Evolutionary conservation across 768 basidiomycete genomes (phyloP), one percentile per base, ranked within the genome.

Genomic region (Serendipita indica): DNA sequence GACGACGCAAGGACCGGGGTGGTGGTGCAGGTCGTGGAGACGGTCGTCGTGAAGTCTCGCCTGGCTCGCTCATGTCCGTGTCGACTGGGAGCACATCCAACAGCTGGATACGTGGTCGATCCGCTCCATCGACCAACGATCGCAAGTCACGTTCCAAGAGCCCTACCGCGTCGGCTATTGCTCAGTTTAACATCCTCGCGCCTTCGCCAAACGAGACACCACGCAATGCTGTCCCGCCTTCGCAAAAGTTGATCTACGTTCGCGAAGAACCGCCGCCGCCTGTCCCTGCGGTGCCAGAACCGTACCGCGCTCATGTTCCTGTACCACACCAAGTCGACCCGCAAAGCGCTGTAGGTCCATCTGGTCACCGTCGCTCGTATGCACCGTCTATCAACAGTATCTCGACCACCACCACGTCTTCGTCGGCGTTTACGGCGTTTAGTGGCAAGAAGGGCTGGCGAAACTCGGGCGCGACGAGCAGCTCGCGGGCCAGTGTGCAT

Each of bases 401-500:
- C 22, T 54, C 49, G 6, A 54, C 49, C 20, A 54, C 83, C 10
- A 79, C 78, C 62, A 80, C 83, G 13, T 83, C 82, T 6, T 77
- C 80, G 22, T 82, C 79, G 20, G 81, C 81, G 33, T 89, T 89
- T 65, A 89, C 88, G 22, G 74, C 83, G 60, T 88, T 84, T 72
- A 54, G 49, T 54, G 49, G 49, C 22, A 54, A 54, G 49, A 54
- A 54, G 49, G 30, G 22, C 16, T 54, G 49, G 49, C 20, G 49
- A 6, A 43, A 43, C 27, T 43, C 41, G 5, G 41, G 41, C 18
- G 27, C 18, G 18, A 18, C 41, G 18, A 89, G 86, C 71, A 84
- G 84, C 65, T 66, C 67, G 45, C 79, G 72, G 60, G 77, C 79
- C 39, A 84, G 85, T 67, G 65, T 75, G 59, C 75, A 84, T 58